Conservation (phyloP, 768 basidiomycete genomes). For the Pholiota microspora region DNA sequence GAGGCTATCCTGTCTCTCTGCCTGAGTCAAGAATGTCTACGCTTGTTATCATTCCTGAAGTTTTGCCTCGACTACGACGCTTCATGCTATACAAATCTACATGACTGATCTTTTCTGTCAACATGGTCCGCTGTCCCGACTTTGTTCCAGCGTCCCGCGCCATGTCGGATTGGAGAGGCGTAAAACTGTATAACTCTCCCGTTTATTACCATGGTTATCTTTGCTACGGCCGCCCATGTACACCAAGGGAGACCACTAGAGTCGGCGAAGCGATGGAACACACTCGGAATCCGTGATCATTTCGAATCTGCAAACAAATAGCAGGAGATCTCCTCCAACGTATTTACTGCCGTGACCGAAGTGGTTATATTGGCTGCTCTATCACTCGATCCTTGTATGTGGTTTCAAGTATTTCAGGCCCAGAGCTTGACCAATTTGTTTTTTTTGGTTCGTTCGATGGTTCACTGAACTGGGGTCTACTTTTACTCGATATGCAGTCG, state of each 20-base stretch:
- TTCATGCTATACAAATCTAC: conserved; percentile 10
- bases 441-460: neutral
- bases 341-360: neutral
- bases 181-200: neutral
- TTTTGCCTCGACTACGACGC: conserved; percentile 9
- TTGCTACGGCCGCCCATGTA: conserved; percentile 1
- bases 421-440: neutral
- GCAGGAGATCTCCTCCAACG: neutral
- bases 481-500: neutral
- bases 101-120: conserved; percentile 21
- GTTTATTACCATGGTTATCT: conserved; percentile 6
- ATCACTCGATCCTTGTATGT: neutral
- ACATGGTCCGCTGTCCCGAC: neutral
- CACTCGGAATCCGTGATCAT: conserved; percentile 1
- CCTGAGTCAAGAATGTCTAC: conserved; percentile 6
- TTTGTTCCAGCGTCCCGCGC: neutral
- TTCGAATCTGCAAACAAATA: neutral
- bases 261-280: neutral
- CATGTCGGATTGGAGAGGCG: neutral
- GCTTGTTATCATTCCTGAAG: neutral
- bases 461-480: conserved; percentile 3
- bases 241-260: neutral
- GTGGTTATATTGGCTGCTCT: neutral
- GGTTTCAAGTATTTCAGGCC: conserved; percentile 7
- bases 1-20: conserved; percentile 1